Evolutionary conservation across 306 rosid genomes (phyloP).

Genomic region (Psophocarpus tetragonolobus): DNA sequence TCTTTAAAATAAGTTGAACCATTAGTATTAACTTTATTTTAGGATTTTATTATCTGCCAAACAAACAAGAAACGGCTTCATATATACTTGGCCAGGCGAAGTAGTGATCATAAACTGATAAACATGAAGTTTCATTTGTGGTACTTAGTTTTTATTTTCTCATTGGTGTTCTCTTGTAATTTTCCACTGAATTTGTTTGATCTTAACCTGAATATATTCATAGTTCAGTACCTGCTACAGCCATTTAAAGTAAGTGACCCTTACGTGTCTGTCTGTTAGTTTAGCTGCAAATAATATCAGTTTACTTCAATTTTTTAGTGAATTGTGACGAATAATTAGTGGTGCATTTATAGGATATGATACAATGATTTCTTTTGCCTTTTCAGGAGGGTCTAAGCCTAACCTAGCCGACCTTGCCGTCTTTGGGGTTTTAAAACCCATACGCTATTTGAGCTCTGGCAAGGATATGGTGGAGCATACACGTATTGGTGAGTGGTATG

Average conservation of each 20-base stretch:
- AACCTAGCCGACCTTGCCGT: constrained; percentile 55
- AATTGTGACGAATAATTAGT: constrained; percentile 5
- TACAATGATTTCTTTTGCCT: constrained; percentile 28
- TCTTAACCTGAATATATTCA: not conserved
- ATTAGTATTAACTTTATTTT: not conserved
- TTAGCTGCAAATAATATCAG: not conserved
- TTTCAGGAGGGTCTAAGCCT: constrained; percentile 62
- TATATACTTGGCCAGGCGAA: not conserved
- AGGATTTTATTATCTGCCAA: not conserved
- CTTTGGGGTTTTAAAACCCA: constrained; percentile 81
- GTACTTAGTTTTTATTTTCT: not conserved
- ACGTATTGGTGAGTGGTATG: constrained; percentile 90
- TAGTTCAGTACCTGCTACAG: constrained; percentile 7
- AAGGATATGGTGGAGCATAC: constrained; percentile 96
- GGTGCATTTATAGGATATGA: constrained; percentile 15
- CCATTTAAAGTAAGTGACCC: constrained; percentile 1
- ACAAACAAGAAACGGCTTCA: not conserved
- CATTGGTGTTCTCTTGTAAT: not conserved
- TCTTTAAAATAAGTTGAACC: not conserved
- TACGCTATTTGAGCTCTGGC: constrained; percentile 87
- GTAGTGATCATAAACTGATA: not conserved
- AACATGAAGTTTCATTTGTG: not conserved
- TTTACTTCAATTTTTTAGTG: constrained; percentile 3
- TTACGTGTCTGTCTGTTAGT: not conserved
- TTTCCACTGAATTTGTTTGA: constrained; percentile 8